phyloP scores from a whole-genome alignment of 1,139 yeast genomes.

The Lodderomyces beijingensis region DNA sequence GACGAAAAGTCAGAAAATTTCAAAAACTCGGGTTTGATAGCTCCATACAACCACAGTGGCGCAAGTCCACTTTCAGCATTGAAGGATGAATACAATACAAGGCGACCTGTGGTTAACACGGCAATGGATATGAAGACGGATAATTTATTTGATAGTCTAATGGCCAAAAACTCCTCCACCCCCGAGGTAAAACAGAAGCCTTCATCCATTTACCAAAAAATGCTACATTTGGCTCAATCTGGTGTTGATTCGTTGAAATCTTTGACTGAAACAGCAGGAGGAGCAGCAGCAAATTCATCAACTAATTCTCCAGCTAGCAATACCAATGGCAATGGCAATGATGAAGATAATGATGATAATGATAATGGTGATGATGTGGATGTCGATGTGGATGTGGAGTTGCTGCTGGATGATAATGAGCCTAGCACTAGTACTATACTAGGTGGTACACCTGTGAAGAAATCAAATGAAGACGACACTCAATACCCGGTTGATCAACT shows the following conservation, averaged over 20 bases:
- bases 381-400: too few species aligned
- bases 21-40: too few species aligned
- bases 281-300: slow-evolving; percentile 2
- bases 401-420: too few species aligned
- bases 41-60: too few species aligned
- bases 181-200: not conserved
- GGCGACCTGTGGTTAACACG: slow-evolving; percentile 15
- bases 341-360: slow-evolving; percentile 25
- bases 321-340: too few species aligned
- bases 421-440: not conserved
- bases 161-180: not conserved
- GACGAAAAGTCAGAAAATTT: too few species aligned
- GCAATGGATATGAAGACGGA: slow-evolving; percentile 15
- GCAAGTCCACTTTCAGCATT: slow-evolving; percentile 29
- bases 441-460: not conserved
- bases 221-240: slow-evolving; percentile 14
- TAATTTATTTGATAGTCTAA: slow-evolving; percentile 16
- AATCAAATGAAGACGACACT: slow-evolving; percentile 7
- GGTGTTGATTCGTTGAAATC: slow-evolving; percentile 20
- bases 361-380: slow-evolving; percentile 15
- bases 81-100: slow-evolving; percentile 27
- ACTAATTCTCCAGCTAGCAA: too few species aligned
- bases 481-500: slow-evolving; percentile 12
- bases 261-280: slow-evolving; percentile 1
- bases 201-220: not conserved